These are phyloP conservation scores for Malus orientalis DNA, from an alignment of 306 rosid genomes.

Conservation along the genomic window DNA sequence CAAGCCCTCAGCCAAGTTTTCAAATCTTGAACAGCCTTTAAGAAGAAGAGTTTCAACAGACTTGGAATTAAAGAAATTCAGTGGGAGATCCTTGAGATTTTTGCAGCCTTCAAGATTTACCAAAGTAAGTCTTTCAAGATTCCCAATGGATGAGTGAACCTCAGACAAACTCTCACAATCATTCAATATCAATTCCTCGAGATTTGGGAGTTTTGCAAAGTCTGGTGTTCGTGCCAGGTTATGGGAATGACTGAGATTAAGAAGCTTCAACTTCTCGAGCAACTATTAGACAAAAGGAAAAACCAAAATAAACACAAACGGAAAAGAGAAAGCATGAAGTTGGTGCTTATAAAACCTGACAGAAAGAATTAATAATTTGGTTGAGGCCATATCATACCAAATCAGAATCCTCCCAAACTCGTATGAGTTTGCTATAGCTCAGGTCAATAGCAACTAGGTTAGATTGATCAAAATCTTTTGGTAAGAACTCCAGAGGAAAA, in stretches of 20 bases:
- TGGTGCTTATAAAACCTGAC: not conserved
- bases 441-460: conserved; percentile 24
- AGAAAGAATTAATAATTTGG: no score
- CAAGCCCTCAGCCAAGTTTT: not conserved
- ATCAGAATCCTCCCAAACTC: conserved; percentile 18
- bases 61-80: not conserved
- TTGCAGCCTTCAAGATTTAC: not conserved
- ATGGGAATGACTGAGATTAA: conserved; percentile 32
- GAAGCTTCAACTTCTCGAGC: not conserved
- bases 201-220: not conserved
- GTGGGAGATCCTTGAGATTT: not conserved
- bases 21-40: not conserved
- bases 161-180: not conserved
- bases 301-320: not conserved
- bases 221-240: conserved; percentile 21
- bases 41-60: not conserved
- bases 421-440: conserved; percentile 11
- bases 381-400: conserved; percentile 13
- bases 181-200: not conserved
- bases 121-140: not conserved
- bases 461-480: not conserved
- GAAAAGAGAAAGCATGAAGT: not conserved
- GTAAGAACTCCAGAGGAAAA: not conserved
- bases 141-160: not conserved
- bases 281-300: not conserved